Conservation (phyloP, 441 rosid genomes). For the Biscutella laevigata region DNA sequence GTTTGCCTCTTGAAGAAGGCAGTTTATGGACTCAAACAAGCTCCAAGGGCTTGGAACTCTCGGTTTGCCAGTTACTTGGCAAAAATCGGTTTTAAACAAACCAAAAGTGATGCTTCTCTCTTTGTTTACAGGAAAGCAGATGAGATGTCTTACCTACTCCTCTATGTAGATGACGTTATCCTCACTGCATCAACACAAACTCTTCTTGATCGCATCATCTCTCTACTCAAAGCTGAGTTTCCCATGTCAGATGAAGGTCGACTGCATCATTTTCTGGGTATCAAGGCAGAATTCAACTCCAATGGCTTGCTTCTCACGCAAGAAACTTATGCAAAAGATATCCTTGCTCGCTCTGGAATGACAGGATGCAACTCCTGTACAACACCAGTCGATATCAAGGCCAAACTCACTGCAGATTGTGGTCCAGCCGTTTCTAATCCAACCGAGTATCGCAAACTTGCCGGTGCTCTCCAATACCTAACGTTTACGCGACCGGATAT, state of each 20-base stretch:
- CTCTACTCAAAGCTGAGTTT: neutral
- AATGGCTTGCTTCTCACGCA: too few species aligned
- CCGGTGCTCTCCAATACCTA: neutral
- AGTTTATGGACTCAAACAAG: neutral
- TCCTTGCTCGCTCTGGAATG: too few species aligned
- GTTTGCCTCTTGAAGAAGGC: neutral
- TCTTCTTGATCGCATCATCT: neutral
- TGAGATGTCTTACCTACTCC: neutral
- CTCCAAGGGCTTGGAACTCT: neutral
- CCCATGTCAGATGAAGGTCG: neutral
- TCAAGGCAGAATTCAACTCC: too few species aligned
- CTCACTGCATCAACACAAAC: neutral
- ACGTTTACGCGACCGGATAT: neutral
- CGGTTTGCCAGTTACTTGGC: neutral
- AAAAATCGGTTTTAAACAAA: neutral
- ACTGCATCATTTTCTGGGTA: neutral
- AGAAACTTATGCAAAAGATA: too few species aligned
- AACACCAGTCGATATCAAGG: neutral
- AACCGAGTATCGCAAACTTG: neutral
- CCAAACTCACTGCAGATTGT: neutral
- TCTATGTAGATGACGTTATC: neutral
- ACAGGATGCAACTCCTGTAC: too few species aligned
- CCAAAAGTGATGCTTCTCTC: rapidly evolving
- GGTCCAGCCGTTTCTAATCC: neutral
- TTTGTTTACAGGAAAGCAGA: neutral